Evolutionary conservation across 106 monocot genomes (phyloP), one percentile per base, ranked within the genome.

Genomic region (Platanthera guangdongensis): DNA sequence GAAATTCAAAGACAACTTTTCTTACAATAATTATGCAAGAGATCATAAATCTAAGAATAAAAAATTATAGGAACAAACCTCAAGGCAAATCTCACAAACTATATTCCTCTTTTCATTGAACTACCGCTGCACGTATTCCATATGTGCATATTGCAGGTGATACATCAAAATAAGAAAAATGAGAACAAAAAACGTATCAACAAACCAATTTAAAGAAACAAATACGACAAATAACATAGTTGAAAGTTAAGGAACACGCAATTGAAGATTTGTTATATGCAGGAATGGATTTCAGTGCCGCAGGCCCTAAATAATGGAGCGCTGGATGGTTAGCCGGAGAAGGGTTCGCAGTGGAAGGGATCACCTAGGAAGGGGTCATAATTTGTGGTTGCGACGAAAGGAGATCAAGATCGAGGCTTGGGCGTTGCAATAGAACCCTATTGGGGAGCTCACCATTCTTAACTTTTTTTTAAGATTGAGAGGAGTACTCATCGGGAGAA

Each of bases 81-180:
- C 81, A 80, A 91, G 93, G 84, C 93, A 93, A 25, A 96, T 96
- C 80, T 96, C 96, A 83, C 96, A 96, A 63, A 79, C 89, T 78
- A 85, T 91, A 81, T 96, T 87, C 50, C 93, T 89, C 80, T 97
- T 97, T 80, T 97, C 96, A 83, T 97, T 85, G 81, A 91, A 86
- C 96, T 93, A 97, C 15, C 86, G 80, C 51, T 97, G 93, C 52
- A 97, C 78, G 70, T 93, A 93, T 49, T 69, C 76, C 80, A 86
- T 89, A 80, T 97, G 96, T 74, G 96, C 93, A 94, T 85, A 97
- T 91, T 97, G 85, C 57, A 80, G 0, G 11, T 65, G 65, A 39
- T 39, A 39, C 12, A 4, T 10, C 32, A 65, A 9, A 65, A 30
- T 39, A 65, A 65, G 12, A 0, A 11, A 77, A 12, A n/a, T 77